Base-by-base conservation (phyloP, 768 basidiomycete genomes). In the Xerocomellus intermedius region DNA sequence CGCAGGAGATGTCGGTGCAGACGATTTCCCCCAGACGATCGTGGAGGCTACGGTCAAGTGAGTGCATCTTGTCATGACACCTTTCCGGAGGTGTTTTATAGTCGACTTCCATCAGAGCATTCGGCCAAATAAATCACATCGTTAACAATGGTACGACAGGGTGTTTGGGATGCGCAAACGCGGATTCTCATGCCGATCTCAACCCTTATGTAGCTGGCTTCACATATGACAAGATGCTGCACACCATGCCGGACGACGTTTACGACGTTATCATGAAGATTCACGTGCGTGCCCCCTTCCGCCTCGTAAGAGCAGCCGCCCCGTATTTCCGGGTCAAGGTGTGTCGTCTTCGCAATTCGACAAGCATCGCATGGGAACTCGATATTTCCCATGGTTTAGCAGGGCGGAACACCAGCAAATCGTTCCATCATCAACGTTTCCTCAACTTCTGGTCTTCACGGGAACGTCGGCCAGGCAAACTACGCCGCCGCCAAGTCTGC, bases 221-320 rank as follows among this genome's bases (percentile, higher is more conserved):
- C 74, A 89, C 88, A 8, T 89, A 80, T 62, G 88, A 91, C 79
- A 87, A 86, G 71, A 94, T 94, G 91, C 75, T 92, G 37, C 91
- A 91, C 73, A 91, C 89, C 6, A 91, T 86, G 56, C 84, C 87
- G 3, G 91, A 94, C 72, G 88, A 91, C 42, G 80, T 83, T 2
- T 94, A 82, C 67, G 86, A 91, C 57, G 78, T 93, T 61, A 93
- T 93, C 64, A 76, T 87, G 70, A 89, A 87, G 67, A 84, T 93
- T 48, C 92, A 94, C 70, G 86, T 91, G 63, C 84, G 87, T 48
- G 89, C 91, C 3, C 92, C 91, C 0, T 94, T 93, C 83, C 78
- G 90, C 38, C 83, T 94, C 62, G 77, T 93, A 56, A 83, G 91
- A 48, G 86, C 89, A 54, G 91, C 90, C 5, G 90, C 91, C 14